These are phyloP conservation scores for Ampelocalamus luodianensis DNA, from an alignment of 176 grass and related monocot species.

Conservation along the genomic window DNA sequence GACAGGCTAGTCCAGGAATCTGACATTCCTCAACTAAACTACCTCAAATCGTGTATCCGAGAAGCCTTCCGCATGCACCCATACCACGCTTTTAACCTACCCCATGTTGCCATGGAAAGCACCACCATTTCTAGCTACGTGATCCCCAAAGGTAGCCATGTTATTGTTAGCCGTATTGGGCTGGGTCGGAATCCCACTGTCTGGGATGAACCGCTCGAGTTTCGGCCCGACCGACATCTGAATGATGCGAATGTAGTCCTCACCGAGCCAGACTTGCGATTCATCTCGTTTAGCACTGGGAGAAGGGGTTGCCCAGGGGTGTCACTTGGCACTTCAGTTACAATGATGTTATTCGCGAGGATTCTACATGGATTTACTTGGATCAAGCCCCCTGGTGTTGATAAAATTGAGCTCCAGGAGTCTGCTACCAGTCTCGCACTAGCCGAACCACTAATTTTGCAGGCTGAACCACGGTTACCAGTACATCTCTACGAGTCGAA, in stretches of 20 bases:
- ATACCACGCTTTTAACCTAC: conserved; percentile 28
- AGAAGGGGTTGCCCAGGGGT: too few relatives aligned
- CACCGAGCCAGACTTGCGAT: too few relatives aligned
- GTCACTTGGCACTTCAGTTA: too few relatives aligned
- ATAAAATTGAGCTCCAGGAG: too few relatives aligned
- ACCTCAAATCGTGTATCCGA: conserved; percentile 26
- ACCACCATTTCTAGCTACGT: conserved; percentile 35
- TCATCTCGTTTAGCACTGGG: too few relatives aligned
- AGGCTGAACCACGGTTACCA: too few relatives aligned
- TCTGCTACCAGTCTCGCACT: not conserved
- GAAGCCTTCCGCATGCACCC: conserved; percentile 45
- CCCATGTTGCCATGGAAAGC: conserved; percentile 13
- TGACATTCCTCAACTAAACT: conserved; percentile 11
- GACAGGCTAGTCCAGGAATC: conserved; percentile 26
- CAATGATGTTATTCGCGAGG: too few relatives aligned
- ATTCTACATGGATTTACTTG: too few relatives aligned
- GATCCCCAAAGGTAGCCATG: conserved; percentile 39
- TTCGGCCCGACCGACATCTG: conserved; percentile 22
- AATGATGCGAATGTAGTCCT: too few relatives aligned
- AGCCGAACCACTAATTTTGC: not conserved
- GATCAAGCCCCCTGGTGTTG: not conserved
- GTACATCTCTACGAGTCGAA: too few relatives aligned
- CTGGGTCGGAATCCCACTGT: conserved; percentile 37
- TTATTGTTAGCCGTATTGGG: conserved; percentile 22
- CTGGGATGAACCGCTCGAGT: conserved; percentile 7